phyloP scores from a whole-genome alignment of 768 basidiomycete species.

The Hygrophorus pudorinus region DNA sequence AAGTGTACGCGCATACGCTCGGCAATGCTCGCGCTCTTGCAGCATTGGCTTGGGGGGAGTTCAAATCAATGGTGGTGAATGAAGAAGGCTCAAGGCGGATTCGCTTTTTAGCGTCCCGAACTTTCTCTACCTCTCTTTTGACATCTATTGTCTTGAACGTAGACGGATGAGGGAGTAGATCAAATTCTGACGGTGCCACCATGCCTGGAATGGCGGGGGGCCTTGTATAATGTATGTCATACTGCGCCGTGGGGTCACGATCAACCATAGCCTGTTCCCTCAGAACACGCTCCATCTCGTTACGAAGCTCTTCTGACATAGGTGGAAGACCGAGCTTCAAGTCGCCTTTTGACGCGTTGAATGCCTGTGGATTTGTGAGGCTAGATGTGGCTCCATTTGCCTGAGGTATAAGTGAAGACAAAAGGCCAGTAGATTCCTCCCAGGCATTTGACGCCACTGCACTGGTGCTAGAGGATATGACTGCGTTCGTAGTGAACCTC shows the following conservation, averaged over 20 bases:
- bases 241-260: constrained; percentile 55
- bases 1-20: constrained; percentile 89
- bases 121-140: constrained; percentile 80
- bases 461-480: constrained; percentile 61
- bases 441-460: constrained; percentile 54
- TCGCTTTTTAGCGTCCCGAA: constrained; percentile 84
- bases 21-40: constrained; percentile 65
- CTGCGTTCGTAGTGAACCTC: constrained; percentile 27
- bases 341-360: constrained; percentile 65
- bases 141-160: constrained; percentile 82
- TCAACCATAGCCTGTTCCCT: constrained; percentile 76
- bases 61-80: constrained; percentile 44
- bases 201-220: constrained; percentile 44
- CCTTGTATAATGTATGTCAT: constrained; percentile 48
- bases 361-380: constrained; percentile 55
- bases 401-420: constrained; percentile 69
- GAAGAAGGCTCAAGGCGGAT: constrained; percentile 80
- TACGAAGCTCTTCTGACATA: constrained; percentile 66
- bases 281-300: constrained; percentile 71
- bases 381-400: constrained; percentile 36
- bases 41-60: constrained; percentile 47
- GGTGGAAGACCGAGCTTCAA: constrained; percentile 83
- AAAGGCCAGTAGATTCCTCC: constrained; percentile 81
- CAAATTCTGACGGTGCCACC: constrained; percentile 53
- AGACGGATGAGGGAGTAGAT: constrained; percentile 73